These are phyloP conservation scores for Microbotryum saponariae DNA, from an alignment of 1,284 basidiomycete species.

Conservation along the genomic window DNA sequence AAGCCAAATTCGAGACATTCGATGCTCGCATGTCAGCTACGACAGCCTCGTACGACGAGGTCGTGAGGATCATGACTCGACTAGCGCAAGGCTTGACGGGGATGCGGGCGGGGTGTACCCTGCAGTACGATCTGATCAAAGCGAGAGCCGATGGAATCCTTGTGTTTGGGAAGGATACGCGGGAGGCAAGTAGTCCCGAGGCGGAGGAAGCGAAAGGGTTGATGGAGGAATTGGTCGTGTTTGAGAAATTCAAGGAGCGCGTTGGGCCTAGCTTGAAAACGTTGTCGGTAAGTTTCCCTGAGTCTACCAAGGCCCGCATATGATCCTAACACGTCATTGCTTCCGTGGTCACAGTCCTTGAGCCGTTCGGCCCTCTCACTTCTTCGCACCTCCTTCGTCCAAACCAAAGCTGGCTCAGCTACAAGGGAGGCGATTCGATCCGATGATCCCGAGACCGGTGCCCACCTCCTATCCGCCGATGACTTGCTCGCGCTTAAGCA, in stretches of 20 bases:
- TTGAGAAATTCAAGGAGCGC: slow-evolving; percentile 73
- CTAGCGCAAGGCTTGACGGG: slow-evolving; percentile 87
- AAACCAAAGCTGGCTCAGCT: slow-evolving; percentile 31
- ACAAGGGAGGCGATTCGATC: neutral
- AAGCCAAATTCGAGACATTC: slow-evolving; percentile 76
- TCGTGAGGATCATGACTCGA: slow-evolving; percentile 70
- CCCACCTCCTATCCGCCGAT: slow-evolving; percentile 12
- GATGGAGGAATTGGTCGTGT: slow-evolving; percentile 62
- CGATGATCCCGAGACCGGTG: slow-evolving; percentile 10
- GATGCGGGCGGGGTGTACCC: slow-evolving; percentile 66
- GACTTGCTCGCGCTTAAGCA: slow-evolving; percentile 59
- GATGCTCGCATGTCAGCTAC: slow-evolving; percentile 45
- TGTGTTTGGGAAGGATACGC: neutral
- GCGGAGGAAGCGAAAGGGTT: slow-evolving; percentile 42
- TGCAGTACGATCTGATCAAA: slow-evolving; percentile 69
- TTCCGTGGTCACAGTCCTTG: neutral
- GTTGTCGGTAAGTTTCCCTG: slow-evolving; percentile 54
- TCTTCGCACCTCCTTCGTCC: slow-evolving; percentile 57
- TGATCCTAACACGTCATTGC: neutral
- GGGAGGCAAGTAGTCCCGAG: neutral
- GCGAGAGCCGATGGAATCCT: slow-evolving; percentile 7
- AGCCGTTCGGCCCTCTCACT: slow-evolving; percentile 48
- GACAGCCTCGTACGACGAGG: slow-evolving; percentile 66
- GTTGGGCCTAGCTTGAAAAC: slow-evolving; percentile 68
- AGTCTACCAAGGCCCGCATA: too few relatives aligned